These are phyloP conservation scores for Termitomyces sp. DNA, from an alignment of 768 basidiomycete species.

Conservation along the genomic window DNA sequence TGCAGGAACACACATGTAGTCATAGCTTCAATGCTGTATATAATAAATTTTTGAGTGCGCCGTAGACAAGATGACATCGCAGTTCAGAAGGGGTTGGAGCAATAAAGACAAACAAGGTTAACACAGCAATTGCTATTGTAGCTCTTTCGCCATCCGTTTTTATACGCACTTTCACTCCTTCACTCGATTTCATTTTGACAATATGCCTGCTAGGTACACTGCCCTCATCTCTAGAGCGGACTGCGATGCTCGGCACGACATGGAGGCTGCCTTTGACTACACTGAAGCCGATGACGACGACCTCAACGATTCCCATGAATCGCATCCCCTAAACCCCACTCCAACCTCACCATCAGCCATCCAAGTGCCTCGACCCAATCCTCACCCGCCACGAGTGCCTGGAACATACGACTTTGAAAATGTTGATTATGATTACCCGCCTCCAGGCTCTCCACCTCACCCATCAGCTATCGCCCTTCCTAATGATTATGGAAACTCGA, in stretches of 20 bases:
- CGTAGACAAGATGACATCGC: not conserved
- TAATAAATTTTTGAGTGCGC: not conserved
- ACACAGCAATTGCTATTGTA: not conserved
- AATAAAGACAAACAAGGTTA: not conserved
- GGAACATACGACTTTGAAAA: constrained; percentile 76
- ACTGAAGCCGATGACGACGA: constrained; percentile 66
- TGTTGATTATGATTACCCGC: constrained; percentile 74
- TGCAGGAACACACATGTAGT: not conserved
- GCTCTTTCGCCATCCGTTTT: not conserved
- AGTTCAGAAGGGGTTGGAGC: not conserved
- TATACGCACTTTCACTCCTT: constrained; percentile 10
- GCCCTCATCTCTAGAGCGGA: constrained; percentile 54
- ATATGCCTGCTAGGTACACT: constrained; percentile 58
- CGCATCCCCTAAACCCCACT: constrained; percentile 44
- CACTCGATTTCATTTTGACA: constrained; percentile 6
- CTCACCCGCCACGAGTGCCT: constrained; percentile 22
- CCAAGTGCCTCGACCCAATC: constrained; percentile 14
- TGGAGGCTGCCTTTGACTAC: constrained; percentile 86
- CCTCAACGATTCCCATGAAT: constrained; percentile 40
- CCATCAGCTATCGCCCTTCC: constrained; percentile 61
- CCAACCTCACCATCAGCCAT: constrained; percentile 24
- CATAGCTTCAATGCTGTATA: not conserved
- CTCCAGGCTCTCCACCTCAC: constrained; percentile 76
- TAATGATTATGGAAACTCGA: constrained; percentile 69
- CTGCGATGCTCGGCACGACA: constrained; percentile 34